phyloP scores from a whole-genome alignment of 129 eudicot genomes.

The Mikania micrantha region DNA sequence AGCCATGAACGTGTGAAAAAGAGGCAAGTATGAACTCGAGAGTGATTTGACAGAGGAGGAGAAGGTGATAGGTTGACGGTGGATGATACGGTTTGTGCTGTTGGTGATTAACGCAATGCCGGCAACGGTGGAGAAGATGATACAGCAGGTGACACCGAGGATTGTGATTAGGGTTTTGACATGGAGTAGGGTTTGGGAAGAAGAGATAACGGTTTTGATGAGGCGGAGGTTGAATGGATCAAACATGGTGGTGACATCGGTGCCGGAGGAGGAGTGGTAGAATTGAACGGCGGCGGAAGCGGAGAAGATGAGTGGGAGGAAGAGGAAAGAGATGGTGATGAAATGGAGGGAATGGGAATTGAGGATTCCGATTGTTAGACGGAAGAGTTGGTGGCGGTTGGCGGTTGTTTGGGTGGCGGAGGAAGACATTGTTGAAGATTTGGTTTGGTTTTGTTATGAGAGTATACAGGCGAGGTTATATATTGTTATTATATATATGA shows the following conservation, averaged over 20 bases:
- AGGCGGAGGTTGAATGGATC: slow-evolving; percentile 4
- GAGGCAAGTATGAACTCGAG: too few relatives aligned
- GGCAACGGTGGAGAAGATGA: neutral
- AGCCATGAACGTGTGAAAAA: too few relatives aligned
- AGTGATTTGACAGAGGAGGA: too few relatives aligned
- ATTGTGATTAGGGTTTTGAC: neutral
- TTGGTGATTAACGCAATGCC: slow-evolving; percentile 16
- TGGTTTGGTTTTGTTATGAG: too few relatives aligned
- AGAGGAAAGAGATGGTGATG: slow-evolving; percentile 53
- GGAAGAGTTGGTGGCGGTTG: too few relatives aligned
- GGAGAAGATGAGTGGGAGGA: slow-evolving; percentile 50
- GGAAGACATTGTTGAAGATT: too few relatives aligned
- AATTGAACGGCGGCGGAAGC: slow-evolving; percentile 27
- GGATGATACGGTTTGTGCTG: too few relatives aligned
- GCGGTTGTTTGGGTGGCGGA: too few relatives aligned
- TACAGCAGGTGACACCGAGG: neutral
- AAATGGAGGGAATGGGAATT: too few relatives aligned
- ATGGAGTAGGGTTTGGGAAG: slow-evolving; percentile 19
- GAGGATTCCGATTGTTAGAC: too few relatives aligned
- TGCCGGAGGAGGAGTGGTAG: slow-evolving; percentile 9
- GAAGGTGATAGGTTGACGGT: too few relatives aligned
- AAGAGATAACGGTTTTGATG: neutral
- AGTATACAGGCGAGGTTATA: slow-evolving; percentile 12
- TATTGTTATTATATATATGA: too few relatives aligned
- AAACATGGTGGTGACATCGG: slow-evolving; percentile 26